These are phyloP conservation scores for Podospora anserina DNA, from an alignment of 495 filamentous ascomycete species.

Conservation along the genomic window DNA sequence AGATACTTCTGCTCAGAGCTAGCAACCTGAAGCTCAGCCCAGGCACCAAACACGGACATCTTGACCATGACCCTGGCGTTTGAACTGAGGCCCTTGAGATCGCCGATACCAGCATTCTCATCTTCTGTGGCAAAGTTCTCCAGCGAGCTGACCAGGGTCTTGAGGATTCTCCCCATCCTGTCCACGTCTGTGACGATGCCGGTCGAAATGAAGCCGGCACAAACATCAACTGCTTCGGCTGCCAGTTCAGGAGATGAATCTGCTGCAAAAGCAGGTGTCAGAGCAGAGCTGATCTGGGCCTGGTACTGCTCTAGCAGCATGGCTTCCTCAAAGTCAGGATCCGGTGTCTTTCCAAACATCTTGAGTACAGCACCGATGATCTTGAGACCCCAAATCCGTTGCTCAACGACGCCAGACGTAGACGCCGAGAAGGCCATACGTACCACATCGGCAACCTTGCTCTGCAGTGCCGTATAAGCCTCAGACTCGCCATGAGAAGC, in stretches of 20 bases:
- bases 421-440: conserved; percentile 97
- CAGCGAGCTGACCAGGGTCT: conserved; percentile 83
- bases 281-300: conserved; percentile 92
- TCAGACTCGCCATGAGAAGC: conserved; percentile 64
- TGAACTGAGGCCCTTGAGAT: conserved; percentile 87
- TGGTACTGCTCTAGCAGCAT: conserved; percentile 97
- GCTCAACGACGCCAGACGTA: conserved; percentile 84
- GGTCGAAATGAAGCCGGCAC: conserved; percentile 91
- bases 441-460: conserved; percentile 86
- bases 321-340: conserved; percentile 94
- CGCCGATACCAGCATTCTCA: conserved; percentile 85
- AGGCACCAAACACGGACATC: conserved; percentile 93
- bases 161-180: conserved; percentile 94
- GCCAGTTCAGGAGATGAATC: conserved; percentile 96
- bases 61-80: conserved; percentile 99
- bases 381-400: conserved; percentile 83
- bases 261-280: conserved; percentile 92
- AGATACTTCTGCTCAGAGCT: conserved; percentile 91
- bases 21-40: conserved; percentile 97
- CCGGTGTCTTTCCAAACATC: conserved; percentile 93
- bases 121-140: conserved; percentile 86
- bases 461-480: conserved; percentile 72
- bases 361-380: conserved; percentile 91
- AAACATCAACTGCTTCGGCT: conserved; percentile 95
- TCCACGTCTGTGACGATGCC: conserved; percentile 97